Base-by-base conservation (phyloP, 371 early-diverging fungal genomes). In the Catenaria anguillulae region DNA sequence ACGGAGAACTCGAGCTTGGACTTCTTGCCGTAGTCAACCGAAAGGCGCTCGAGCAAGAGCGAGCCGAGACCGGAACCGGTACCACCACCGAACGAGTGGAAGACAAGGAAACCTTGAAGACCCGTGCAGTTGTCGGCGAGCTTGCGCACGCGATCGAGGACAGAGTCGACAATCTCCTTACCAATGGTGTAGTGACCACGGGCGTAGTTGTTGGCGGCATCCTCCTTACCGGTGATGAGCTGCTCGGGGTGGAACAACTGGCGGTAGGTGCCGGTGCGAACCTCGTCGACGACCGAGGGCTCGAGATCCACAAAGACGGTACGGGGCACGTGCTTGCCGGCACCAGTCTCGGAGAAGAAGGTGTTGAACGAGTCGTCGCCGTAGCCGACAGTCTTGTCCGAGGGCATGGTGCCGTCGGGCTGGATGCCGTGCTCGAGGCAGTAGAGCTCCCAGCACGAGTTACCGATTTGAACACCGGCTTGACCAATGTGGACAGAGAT, bases 381-480 rank as follows among this genome's bases (percentile, higher is more conserved):
- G 55, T 79, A 77, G 63, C 83, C 80, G 60, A 81, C 79, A 73
- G 80, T 80, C 77, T 84, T 77, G 76, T 84, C 84, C 55, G 79
- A 72, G 61, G 87, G 87, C 80, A 89, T 83, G 69, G 81, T 83
- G 66, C 99, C 99, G 75, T 97, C 95, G 63, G 99, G 97, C 66
- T 86, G 84, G 72, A 99, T 92, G 65, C 94, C 93, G 82, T 99
- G 99, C 80, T 97, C 97, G 65, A 89, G 83, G 77, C 95, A 93
- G 83, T 96, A 97, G 60, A 96, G 84, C 75, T 99, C 99, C 99
- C 99, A 99, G 81, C 98, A 97, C 79, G 97, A 89, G 84, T 97
- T 98, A 85, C 99, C 99, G 74, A 99, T 98, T 81, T 99, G 99
- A 72, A 99, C 91, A 89, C 99, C 99, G 70, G 98, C 99, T 82